Base-by-base conservation (phyloP, 495 filamentous ascomycete species). In the Margaritispora aquatica region DNA sequence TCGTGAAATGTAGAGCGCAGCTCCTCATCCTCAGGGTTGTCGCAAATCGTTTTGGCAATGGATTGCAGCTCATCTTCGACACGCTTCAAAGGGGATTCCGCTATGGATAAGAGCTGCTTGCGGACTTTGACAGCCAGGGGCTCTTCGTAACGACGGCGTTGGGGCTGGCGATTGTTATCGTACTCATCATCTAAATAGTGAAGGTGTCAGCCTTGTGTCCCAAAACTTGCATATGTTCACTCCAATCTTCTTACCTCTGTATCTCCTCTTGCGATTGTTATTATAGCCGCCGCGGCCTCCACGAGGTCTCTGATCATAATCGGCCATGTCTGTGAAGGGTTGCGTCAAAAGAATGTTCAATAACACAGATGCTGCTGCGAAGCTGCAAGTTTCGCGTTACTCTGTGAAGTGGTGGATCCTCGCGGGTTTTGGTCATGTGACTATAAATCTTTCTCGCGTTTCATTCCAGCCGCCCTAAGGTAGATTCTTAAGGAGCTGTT, bases 1-100 rank as follows among this genome's bases (percentile, higher is more conserved):
- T 87, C 83, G 54, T 88, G 73, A 64, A 93, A 92, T 48, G 80
- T 82, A 44, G 75, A 76, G 51, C 80, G 79, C 22, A 95, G 70
- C 48, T 88, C 84, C 61, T 86, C 85, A 62, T 97, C 90, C 2
- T 95, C 89, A 58, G 84, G 89, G 70, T 90, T 87, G 15, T 94
- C 88, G 20, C 83, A 78, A 20, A 95, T 81, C 9, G 83, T 80
- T 64, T 84, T 87, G 19, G 90, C 91, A 59, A 97, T 88, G 56
- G 80, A 77, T 34, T 78, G 71, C 19, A 88, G 83, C 66, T 95
- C 91, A 62, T 97, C 91, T 65, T 94, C 87, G 64, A 88, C 89
- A 61, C 80, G 80, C 59, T 85, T 83, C 66, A 92, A 76, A 58
- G 90, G 87, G 59, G 89, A 92, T 78, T 96, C 92, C 49, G 92